Base-by-base conservation (phyloP, 1,284 basidiomycete genomes). In the Ceratobasidium sp. region DNA sequence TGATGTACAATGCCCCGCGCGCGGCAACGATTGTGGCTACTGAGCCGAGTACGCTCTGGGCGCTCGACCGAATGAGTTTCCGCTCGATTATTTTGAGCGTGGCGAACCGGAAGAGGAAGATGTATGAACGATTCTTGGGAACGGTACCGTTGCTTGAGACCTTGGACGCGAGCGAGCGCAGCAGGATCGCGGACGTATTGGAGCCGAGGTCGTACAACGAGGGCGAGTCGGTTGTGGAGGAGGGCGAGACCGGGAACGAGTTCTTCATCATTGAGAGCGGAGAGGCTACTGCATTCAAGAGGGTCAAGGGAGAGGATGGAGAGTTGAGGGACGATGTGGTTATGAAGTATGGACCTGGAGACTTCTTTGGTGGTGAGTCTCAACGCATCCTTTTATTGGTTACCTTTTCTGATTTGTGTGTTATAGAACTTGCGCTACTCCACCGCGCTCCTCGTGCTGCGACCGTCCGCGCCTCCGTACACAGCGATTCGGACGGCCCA, bases 201-300 rank as follows among this genome's bases (percentile, higher is more conserved):
- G 92, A 95, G 79, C 93, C 95, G 79, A 88, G 88, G 76, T 89
- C 93, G 29, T 96, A 95, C 82, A 84, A 88, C 62, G 91, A 94
- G 77, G 97, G 95, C 24, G 91, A 96, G 79, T 88, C 91, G 17
- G 94, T 99, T 22, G 94, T 99, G 73, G 87, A 86, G 66, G 93
- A 99, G 82, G 97, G 97, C 74, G 97, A 99, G 78, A 90, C 93
- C 82, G 97, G 98, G 8, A 94, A 97, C 79, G 96, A 96, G 66
- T 99, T 99, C 85, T 99, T 96, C 87, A 94, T 99, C 78, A 91
- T 99, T 69, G 96, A 99, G 81, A 94, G 95, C 78, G 97, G 97
- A 24, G 89, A 93, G 77, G 97, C 97, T 1, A 86, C 92, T 73
- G 96, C 96, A 2, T 93, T 93, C 74, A 98, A 98, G 86, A 84